These are phyloP conservation scores for Salix koriyanagi DNA, from an alignment of 345 rosid species.

Conservation along the genomic window DNA sequence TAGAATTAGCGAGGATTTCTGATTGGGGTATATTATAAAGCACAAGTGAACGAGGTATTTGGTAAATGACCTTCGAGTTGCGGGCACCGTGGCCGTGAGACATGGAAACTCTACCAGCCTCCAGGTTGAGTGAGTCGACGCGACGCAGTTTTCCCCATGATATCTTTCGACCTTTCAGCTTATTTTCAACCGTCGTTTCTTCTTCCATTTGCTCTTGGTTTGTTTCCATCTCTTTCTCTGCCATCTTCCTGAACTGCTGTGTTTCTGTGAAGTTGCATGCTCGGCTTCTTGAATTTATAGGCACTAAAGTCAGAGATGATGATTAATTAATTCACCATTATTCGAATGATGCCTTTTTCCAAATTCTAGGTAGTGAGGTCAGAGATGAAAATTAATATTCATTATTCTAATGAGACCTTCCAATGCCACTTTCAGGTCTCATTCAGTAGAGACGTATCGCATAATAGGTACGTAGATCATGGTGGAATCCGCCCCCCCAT, in stretches of 20 bases:
- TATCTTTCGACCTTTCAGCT: slow-evolving; percentile 39
- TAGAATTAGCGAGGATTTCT: background rate
- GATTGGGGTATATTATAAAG: background rate
- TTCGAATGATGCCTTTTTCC: background rate
- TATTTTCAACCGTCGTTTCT: background rate
- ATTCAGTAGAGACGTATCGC: no score
- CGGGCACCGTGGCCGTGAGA: slow-evolving; percentile 4
- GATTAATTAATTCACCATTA: no score
- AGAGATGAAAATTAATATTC: background rate
- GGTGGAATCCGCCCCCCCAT: no score
- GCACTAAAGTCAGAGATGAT: no score
- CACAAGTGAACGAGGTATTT: background rate
- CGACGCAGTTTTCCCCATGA: slow-evolving; percentile 76
- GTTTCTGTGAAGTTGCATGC: background rate
- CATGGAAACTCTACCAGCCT: slow-evolving; percentile 52
- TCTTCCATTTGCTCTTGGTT: background rate
- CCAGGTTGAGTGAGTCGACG: slow-evolving; percentile 64
- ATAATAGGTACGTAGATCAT: no score
- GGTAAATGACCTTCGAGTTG: background rate
- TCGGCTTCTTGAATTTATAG: background rate
- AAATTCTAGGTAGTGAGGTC: slow-evolving; percentile 7
- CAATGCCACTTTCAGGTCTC: no score
- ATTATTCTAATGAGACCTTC: no score
- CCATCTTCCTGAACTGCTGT: background rate
- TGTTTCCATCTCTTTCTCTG: background rate